These are phyloP conservation scores for Diaporthe vaccinii DNA, from an alignment of 2,329 filamentous ascomycete genomes.

Conservation along the genomic window DNA sequence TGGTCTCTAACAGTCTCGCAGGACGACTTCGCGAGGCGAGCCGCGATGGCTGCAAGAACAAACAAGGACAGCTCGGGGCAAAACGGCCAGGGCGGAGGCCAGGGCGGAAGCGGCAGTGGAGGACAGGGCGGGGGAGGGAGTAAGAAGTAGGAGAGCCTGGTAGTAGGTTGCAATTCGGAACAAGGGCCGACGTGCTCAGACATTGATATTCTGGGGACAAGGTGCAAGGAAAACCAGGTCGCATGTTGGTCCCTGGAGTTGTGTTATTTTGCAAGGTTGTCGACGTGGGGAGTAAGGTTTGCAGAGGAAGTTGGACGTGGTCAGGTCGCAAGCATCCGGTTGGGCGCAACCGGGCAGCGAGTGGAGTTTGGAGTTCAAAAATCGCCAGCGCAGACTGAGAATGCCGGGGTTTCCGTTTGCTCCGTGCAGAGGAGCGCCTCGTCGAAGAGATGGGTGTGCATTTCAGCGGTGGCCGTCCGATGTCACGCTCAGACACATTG, in stretches of 20 bases:
- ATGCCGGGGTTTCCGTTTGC: constrained; percentile 7
- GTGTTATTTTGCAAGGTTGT: constrained; percentile 25
- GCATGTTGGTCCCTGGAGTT: constrained; percentile 16
- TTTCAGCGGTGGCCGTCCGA: constrained; percentile 9
- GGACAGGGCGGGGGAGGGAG: constrained; percentile 34
- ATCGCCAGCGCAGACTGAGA: constrained; percentile 21
- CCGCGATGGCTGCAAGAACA: constrained; percentile 51
- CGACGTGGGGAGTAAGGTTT: constrained; percentile 39
- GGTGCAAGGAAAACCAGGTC: constrained; percentile 13
- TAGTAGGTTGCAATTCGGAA: constrained; percentile 7
- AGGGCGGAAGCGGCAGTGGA: constrained; percentile 41
- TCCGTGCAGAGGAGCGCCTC: constrained; percentile 1
- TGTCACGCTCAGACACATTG: constrained; percentile 15
- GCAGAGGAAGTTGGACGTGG: constrained; percentile 34
- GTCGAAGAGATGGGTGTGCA: background rate
- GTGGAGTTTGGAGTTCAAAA: constrained; percentile 40
- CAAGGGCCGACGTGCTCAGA: constrained; percentile 16
- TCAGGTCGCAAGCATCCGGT: constrained; percentile 37
- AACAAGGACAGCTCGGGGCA: constrained; percentile 48
- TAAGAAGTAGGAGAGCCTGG: constrained; percentile 40
- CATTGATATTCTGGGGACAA: constrained; percentile 18
- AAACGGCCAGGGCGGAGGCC: constrained; percentile 39
- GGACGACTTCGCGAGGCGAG: constrained; percentile 54
- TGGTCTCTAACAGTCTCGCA: constrained; percentile 39
- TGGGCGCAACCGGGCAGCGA: constrained; percentile 39